Evolutionary conservation across 352 stramenopile species (phyloP).

Genomic region (Phytopythium sindhum): DNA sequence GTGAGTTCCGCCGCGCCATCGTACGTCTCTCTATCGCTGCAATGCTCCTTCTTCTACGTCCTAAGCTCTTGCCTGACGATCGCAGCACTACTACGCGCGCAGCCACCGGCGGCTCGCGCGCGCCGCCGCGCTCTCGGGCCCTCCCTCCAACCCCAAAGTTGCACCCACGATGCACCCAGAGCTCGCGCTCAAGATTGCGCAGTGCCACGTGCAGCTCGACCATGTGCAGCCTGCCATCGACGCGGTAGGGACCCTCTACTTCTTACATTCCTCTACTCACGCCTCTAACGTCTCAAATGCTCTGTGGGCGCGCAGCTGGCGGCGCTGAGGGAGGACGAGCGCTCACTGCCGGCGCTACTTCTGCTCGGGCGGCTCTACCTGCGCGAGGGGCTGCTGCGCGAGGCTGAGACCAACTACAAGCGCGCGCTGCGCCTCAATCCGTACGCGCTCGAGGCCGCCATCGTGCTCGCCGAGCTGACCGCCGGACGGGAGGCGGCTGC

Average conservation of each 20-base stretch:
- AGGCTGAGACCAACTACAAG: constrained; percentile 62
- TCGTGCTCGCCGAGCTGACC: constrained; percentile 60
- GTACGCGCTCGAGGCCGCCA: constrained; percentile 76
- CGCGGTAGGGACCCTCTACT: constrained; percentile 29
- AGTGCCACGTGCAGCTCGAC: constrained; percentile 61
- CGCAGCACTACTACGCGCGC: constrained; percentile 53
- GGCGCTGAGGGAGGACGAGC: constrained; percentile 29
- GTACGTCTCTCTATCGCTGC: constrained; percentile 22
- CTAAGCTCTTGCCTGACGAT: not conserved
- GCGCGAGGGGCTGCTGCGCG: constrained; percentile 50
- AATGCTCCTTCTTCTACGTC: not conserved
- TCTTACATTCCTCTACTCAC: not conserved
- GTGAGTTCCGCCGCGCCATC: constrained; percentile 71
- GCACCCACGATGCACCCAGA: constrained; percentile 4
- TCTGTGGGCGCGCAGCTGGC: constrained; percentile 34
- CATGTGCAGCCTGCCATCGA: constrained; percentile 56
- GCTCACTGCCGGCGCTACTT: constrained; percentile 58
- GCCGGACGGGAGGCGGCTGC: constrained; percentile 4
- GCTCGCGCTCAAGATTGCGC: constrained; percentile 60
- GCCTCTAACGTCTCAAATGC: not conserved
- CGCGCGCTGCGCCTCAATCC: constrained; percentile 58
- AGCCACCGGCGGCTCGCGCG: constrained; percentile 16
- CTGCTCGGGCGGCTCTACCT: constrained; percentile 65
- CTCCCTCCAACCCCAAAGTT: not conserved
- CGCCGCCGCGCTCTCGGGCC: not conserved